Evolutionary conservation across 306 rosid genomes (phyloP), one percentile per base, ranked within the genome.

Genomic region (Sindora glabra): DNA sequence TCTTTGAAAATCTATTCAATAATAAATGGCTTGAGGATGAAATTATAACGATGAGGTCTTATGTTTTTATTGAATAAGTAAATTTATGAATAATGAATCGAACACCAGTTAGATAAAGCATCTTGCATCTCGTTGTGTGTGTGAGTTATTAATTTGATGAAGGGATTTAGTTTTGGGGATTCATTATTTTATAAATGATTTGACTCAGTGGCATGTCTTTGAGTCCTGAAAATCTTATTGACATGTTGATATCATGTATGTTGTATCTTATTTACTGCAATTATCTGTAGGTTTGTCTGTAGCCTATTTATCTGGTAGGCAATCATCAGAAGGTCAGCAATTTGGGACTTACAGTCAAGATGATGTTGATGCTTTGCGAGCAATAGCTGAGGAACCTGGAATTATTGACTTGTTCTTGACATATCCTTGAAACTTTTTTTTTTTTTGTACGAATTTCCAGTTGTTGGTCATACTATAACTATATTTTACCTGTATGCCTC

Each of bases 351-450:
- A 83, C 56, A 76, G 74, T 38, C 81, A 92, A 76, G 96, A 92
- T 29, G 99, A 92, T 58, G 85, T 89, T 46, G 95, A 86, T 62
- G 96, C 79, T 2, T 68, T 92, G 83, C 75, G 95, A 23, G 96
- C 99, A 15, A 83, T 92, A 61, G 94, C 96, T 1, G 99, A 89
- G 77, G 99, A 89, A 33, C 94, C 90, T n/a, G 94, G 82, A 67
- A 27, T 84, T 29, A 27, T 84, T 12, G 99, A 89, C 71, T 48
- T 92, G 60, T 86, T 89, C 73, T 83, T 92, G 52, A 86, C 96
- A 92, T 92, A 92, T 92, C 96, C 99, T 86, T 81, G 25, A 40
- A 67, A 33, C 56, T 3, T 22, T 22, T 33, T 66, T 67, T 40
- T 22, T 48, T 66, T 67, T 40, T 22, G 42, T 14, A 17, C 13